phyloP scores from a whole-genome alignment of 768 basidiomycete species.

The Agaricus sinodeliciosus region DNA sequence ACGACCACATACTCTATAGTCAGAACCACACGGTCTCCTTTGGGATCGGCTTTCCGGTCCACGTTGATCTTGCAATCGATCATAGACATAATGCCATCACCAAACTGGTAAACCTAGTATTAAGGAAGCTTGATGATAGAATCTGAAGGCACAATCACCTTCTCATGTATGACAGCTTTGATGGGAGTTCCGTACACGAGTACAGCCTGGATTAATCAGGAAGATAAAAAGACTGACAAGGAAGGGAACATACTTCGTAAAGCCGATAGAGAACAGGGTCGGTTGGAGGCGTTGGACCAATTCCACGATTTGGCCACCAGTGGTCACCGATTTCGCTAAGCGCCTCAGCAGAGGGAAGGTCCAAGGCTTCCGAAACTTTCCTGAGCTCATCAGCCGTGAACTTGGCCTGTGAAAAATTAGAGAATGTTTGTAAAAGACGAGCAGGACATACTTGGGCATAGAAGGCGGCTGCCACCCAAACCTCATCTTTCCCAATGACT shows the following conservation, averaged over 20 bases:
- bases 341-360: conserved; percentile 31
- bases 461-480: conserved; percentile 79
- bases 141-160: conserved; percentile 32
- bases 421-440: neutral
- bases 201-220: conserved; percentile 38
- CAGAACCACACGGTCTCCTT: conserved; percentile 72
- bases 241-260: conserved; percentile 54
- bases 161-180: conserved; percentile 80
- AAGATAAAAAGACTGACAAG: neutral
- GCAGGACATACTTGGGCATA: conserved; percentile 59
- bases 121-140: neutral
- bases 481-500: conserved; percentile 63
- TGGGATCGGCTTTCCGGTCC: conserved; percentile 64
- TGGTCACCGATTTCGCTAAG: conserved; percentile 46
- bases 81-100: conserved; percentile 87
- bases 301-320: conserved; percentile 72
- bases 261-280: conserved; percentile 80
- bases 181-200: conserved; percentile 76
- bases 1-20: conserved; percentile 64
- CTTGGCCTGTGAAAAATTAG: conserved; percentile 49
- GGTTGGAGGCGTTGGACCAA: conserved; percentile 65
- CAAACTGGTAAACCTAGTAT: conserved; percentile 45
- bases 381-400: conserved; percentile 52
- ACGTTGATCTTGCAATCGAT: conserved; percentile 74
- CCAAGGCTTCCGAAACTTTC: conserved; percentile 45